Conservation (phyloP, 2,329 filamentous ascomycete genomes). For the Mycosphaerella sp. region DNA sequence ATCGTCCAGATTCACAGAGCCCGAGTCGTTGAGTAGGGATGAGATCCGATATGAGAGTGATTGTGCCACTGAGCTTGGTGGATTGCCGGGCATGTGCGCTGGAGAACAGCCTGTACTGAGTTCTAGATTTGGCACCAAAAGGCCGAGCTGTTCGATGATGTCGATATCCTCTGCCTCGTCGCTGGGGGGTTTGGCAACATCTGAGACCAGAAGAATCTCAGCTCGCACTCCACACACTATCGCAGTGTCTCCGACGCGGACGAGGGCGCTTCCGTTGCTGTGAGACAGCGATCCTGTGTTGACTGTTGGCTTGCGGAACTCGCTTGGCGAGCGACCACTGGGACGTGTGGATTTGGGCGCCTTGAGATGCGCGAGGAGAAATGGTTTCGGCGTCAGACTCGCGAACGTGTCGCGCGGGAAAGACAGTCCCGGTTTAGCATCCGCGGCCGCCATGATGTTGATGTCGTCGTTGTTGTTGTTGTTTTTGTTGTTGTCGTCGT, state of each 20-base stretch:
- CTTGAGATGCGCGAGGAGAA: conserved; percentile 81
- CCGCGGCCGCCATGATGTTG: neutral
- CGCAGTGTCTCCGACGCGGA: conserved; percentile 81
- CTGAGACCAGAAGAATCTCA: conserved; percentile 69
- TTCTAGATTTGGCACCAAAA: conserved; percentile 91
- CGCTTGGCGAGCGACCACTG: conserved; percentile 67
- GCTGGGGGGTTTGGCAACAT: conserved; percentile 59
- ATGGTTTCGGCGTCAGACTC: conserved; percentile 81
- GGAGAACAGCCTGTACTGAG: conserved; percentile 85
- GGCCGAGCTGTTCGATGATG: conserved; percentile 48
- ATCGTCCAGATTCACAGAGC: conserved; percentile 59
- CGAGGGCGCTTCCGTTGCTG: conserved; percentile 81
- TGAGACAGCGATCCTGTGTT: conserved; percentile 83
- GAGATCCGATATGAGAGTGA: conserved; percentile 75
- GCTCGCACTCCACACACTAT: conserved; percentile 90
- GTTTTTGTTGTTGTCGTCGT: neutral
- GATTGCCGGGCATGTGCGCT: conserved; percentile 73
- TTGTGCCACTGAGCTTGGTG: conserved; percentile 74
- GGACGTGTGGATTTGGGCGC: conserved; percentile 62
- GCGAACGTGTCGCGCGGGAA: conserved; percentile 69
- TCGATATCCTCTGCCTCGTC: conserved; percentile 25
- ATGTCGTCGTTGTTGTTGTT: neutral
- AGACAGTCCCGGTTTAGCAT: conserved; percentile 34
- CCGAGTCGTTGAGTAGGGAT: conserved; percentile 65
- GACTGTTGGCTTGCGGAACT: conserved; percentile 65